Evolutionary conservation across 2,329 filamentous ascomycete genomes (phyloP).

Genomic region (Madurella mycetomatis): DNA sequence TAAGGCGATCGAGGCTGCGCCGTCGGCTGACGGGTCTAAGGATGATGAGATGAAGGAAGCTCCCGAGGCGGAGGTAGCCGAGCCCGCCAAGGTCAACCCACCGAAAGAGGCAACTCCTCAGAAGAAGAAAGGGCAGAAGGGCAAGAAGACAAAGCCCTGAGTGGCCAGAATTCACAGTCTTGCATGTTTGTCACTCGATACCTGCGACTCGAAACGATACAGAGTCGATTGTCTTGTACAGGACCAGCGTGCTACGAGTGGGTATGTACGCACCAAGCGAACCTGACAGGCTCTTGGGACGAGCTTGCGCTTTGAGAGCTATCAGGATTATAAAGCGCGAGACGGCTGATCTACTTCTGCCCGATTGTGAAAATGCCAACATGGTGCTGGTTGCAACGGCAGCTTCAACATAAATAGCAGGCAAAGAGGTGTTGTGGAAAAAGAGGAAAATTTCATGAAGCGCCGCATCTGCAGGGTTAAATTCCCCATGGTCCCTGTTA

Average conservation of each 20-base stretch:
- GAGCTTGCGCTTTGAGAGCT: constrained; percentile 38
- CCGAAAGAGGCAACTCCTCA: constrained; percentile 33
- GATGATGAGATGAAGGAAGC: constrained; percentile 29
- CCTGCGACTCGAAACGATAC: constrained; percentile 6
- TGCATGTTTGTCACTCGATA: constrained; percentile 13
- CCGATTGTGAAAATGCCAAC: constrained; percentile 40
- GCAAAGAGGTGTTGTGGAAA: constrained; percentile 44
- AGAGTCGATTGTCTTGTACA: background rate
- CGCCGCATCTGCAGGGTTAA: no score
- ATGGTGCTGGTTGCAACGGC: constrained; percentile 29
- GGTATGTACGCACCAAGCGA: constrained; percentile 59
- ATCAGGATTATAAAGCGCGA: constrained; percentile 59
- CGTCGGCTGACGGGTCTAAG: constrained; percentile 16
- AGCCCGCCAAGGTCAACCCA: constrained; percentile 31
- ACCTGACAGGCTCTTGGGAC: constrained; percentile 46
- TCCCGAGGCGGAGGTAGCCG: constrained; percentile 23
- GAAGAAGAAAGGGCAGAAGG: constrained; percentile 30
- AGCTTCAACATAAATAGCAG: constrained; percentile 33
- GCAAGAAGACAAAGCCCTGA: constrained; percentile 34
- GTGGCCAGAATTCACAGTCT: constrained; percentile 1
- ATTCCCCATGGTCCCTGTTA: background rate
- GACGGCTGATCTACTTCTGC: constrained; percentile 50
- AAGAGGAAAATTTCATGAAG: constrained; percentile 17
- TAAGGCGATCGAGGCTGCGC: constrained; percentile 37
- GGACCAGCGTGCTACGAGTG: background rate